Evolutionary conservation across 2,329 filamentous ascomycete genomes (phyloP).

Genomic region (Sporothrix curviconia): DNA sequence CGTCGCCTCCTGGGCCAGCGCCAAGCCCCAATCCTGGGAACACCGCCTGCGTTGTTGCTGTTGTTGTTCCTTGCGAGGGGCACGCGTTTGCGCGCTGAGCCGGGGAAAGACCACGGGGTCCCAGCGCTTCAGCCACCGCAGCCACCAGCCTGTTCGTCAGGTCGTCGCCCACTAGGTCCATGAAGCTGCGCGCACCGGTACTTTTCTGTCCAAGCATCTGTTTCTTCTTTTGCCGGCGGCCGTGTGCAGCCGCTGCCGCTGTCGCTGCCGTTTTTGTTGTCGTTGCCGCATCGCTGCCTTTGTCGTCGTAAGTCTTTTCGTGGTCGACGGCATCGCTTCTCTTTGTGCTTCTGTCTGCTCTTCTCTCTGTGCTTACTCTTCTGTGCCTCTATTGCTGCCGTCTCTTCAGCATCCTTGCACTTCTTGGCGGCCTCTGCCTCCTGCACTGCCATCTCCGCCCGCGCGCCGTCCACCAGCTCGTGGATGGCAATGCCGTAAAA

Average conservation of each 20-base stretch:
- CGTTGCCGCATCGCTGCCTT: too few species aligned
- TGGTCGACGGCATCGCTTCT: too few species aligned
- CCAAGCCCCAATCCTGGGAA: too few species aligned
- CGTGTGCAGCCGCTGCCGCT: neutral
- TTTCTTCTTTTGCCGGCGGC: slow-evolving; percentile 2
- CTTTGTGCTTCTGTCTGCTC: too few species aligned
- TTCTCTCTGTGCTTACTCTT: too few species aligned
- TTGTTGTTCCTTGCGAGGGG: neutral
- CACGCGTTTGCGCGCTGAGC: slow-evolving; percentile 25
- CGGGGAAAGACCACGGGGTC: slow-evolving; percentile 82
- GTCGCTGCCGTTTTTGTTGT: neutral
- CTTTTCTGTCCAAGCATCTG: slow-evolving; percentile 91
- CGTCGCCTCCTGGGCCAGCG: too few species aligned
- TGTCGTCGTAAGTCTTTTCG: too few species aligned
- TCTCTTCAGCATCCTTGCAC: neutral
- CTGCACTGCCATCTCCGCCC: slow-evolving; percentile 45
- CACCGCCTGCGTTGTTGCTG: neutral
- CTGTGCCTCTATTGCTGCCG: too few species aligned
- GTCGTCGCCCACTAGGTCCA: slow-evolving; percentile 91
- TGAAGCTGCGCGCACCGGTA: slow-evolving; percentile 87
- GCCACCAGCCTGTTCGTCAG: slow-evolving; percentile 81
- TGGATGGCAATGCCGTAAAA: slow-evolving; percentile 96
- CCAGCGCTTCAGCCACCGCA: slow-evolving; percentile 93
- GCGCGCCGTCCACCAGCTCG: slow-evolving; percentile 65
- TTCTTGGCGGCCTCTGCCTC: slow-evolving; percentile 37